Conservation (phyloP, 2,329 filamentous ascomycete species). For the Claviceps sp. region DNA sequence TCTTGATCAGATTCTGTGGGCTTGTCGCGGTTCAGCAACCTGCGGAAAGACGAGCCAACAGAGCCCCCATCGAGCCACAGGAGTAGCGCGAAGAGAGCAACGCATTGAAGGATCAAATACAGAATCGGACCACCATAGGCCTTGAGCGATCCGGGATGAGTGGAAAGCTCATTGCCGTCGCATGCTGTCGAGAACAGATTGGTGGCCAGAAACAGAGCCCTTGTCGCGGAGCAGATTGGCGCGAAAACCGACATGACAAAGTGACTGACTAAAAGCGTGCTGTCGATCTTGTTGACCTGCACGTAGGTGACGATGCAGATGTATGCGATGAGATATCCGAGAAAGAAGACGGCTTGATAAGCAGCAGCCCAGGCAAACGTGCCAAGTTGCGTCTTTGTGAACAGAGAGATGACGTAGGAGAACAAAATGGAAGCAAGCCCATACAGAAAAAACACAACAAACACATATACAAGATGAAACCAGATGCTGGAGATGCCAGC, state of each 20-base stretch:
- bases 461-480: conserved; percentile 71
- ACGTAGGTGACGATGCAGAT: conserved; percentile 62
- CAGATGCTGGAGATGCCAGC: conserved; percentile 50
- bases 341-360: conserved; percentile 57
- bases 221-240: conserved; percentile 62
- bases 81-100: conserved; percentile 57
- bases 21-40: conserved; percentile 23
- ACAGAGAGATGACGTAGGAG: conserved; percentile 70
- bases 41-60: conserved; percentile 37
- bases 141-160: conserved; percentile 55
- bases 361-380: conserved; percentile 75
- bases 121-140: conserved; percentile 76
- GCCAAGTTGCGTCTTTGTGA: conserved; percentile 64
- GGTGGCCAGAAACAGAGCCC: conserved; percentile 61
- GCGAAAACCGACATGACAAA: conserved; percentile 62
- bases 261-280: conserved; percentile 53
- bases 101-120: conserved; percentile 63
- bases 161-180: conserved; percentile 45
- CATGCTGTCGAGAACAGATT: conserved; percentile 80
- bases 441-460: conserved; percentile 68
- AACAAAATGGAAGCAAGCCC: conserved; percentile 64
- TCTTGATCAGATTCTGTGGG: conserved; percentile 17
- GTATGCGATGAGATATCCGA: conserved; percentile 60
- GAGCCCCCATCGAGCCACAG: conserved; percentile 73
- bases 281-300: conserved; percentile 54